Percentiles rank a stretch among this genome's conserved stretches.
These are phyloP conservation scores for Agrocybe praecox DNA, from an alignment of 768 basidiomycete species.

Conservation along the genomic window DNA sequence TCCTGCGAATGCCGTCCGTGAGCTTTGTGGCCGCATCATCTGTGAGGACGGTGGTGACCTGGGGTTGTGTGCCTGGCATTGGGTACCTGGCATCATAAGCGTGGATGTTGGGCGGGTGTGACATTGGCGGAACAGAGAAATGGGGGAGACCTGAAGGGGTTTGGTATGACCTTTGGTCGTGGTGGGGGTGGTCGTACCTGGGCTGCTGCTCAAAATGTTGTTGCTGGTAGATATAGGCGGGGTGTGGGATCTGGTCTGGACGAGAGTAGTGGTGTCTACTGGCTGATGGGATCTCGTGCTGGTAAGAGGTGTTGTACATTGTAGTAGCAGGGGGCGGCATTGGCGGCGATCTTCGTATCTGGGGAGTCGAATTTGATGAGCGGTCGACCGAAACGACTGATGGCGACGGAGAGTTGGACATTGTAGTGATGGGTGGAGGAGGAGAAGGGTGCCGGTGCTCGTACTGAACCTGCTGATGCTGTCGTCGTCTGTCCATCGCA, in stretches of 20 bases:
- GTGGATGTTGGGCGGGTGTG: constrained; percentile 21
- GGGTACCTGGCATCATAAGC: constrained; percentile 31
- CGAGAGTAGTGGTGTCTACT: constrained; percentile 26
- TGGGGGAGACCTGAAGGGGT: constrained; percentile 4
- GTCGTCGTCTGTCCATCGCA: constrained; percentile 27
- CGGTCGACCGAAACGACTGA: constrained; percentile 63
- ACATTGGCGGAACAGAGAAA: constrained; percentile 14
- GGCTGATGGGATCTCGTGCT: constrained; percentile 30
- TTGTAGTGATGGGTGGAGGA: constrained; percentile 53
- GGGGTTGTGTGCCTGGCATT: constrained; percentile 29
- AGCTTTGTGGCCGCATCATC: constrained; percentile 84
- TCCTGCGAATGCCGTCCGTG: constrained; percentile 71
- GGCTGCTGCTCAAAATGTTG: constrained; percentile 3
- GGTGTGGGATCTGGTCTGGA: constrained; percentile 19
- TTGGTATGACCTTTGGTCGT: constrained; percentile 10
- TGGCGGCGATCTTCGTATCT: constrained; percentile 44
- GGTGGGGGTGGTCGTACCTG: constrained; percentile 17
- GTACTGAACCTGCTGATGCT: constrained; percentile 47
- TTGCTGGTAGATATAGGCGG: not conserved
- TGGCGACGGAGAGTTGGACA: constrained; percentile 51
- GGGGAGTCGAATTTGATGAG: constrained; percentile 61
- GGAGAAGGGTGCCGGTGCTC: constrained; percentile 27
- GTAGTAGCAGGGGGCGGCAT: constrained; percentile 26
- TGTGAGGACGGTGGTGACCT: constrained; percentile 49
- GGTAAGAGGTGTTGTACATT: constrained; percentile 37